phyloP scores from a whole-genome alignment of 2,329 filamentous ascomycete genomes.

The Neocucurbitaria cava region DNA sequence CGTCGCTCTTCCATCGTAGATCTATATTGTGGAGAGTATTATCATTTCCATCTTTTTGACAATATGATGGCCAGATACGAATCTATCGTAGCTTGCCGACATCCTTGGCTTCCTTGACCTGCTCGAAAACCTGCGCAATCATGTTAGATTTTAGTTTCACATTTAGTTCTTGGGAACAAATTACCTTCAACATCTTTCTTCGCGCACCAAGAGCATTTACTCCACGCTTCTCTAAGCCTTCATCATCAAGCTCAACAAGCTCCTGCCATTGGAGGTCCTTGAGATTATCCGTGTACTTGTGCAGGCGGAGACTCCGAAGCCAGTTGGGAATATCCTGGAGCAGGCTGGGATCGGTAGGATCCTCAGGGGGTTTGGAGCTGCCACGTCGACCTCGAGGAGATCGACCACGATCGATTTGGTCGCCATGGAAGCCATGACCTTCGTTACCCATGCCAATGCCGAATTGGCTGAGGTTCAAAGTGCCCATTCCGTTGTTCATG shows the following conservation, averaged over 20 bases:
- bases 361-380: constrained; percentile 96
- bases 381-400: constrained; percentile 91
- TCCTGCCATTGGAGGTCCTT: constrained; percentile 98
- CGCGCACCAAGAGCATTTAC: constrained; percentile 94
- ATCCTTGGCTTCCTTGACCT: constrained; percentile 74
- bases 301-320: constrained; percentile 90
- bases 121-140: constrained; percentile 79
- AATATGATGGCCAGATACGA: constrained; percentile 7
- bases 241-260: constrained; percentile 88
- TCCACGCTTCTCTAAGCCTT: constrained; percentile 87
- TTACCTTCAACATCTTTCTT: constrained; percentile 96
- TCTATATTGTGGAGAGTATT: constrained; percentile 22
- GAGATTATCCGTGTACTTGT: constrained; percentile 98
- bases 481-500: constrained; percentile 73
- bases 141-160: too few relatives aligned
- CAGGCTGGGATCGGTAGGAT: constrained; percentile 88
- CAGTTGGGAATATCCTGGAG: constrained; percentile 95
- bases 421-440: constrained; percentile 86
- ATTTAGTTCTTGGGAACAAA: constrained; percentile 10
- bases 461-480: constrained; percentile 75
- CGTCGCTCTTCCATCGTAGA: constrained; percentile 30
- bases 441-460: constrained; percentile 59
- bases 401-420: constrained; percentile 86
- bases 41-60: not conserved
- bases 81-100: constrained; percentile 50